These are phyloP conservation scores for Suillus discolor DNA, from an alignment of 768 basidiomycete species.

Conservation along the genomic window DNA sequence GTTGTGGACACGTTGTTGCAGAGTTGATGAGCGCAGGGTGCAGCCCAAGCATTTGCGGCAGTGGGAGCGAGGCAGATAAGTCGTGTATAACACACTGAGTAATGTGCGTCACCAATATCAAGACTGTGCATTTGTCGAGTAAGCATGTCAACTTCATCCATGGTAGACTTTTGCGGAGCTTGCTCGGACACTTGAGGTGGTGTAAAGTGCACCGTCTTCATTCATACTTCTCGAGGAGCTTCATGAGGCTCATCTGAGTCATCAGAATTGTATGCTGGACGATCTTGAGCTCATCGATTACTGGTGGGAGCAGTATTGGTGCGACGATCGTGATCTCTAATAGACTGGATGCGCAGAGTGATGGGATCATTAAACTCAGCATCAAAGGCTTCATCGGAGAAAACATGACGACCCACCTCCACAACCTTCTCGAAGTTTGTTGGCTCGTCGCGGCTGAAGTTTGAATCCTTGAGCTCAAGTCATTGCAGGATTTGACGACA, in stretches of 20 bases:
- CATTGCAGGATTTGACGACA: neutral
- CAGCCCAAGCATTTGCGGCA: constrained; percentile 8
- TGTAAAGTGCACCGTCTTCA: neutral
- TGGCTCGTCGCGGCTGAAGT: neutral
- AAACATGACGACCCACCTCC: neutral
- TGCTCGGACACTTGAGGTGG: neutral
- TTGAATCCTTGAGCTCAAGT: neutral
- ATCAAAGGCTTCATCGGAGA: neutral
- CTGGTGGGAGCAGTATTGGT: neutral
- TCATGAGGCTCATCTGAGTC: neutral
- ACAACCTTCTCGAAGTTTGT: neutral
- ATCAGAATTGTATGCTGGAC: neutral
- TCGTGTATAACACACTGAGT: constrained; percentile 1
- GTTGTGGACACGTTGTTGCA: too few relatives aligned
- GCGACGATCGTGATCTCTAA: neutral
- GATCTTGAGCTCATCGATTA: neutral
- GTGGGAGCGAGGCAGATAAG: constrained; percentile 9
- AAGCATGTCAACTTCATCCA: constrained; percentile 9
- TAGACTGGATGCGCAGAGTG: neutral
- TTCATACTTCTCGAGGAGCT: neutral
- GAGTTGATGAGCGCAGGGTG: neutral
- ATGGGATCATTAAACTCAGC: neutral
- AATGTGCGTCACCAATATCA: neutral
- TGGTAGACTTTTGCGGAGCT: neutral
- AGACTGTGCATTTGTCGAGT: constrained; percentile 1